Percentiles rank a stretch among this genome's conserved stretches.
phyloP scores from a whole-genome alignment of 768 basidiomycete genomes.

The Baorangia bicolor region DNA sequence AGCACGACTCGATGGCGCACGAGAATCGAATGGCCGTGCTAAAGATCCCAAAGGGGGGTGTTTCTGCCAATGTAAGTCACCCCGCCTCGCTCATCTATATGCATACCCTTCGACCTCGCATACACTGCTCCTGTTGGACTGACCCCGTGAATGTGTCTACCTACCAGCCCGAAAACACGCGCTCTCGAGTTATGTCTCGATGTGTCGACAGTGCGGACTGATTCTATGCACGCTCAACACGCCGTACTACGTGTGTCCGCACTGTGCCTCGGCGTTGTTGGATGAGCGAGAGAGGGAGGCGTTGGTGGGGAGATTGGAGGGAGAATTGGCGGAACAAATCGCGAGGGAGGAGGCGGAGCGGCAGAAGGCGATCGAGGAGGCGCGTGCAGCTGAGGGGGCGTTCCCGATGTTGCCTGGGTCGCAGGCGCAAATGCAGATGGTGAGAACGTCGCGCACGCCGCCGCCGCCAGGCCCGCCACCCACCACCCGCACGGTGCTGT shows the following conservation, averaged over 20 bases:
- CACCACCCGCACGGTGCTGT: constrained; percentile 57
- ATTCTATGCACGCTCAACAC: constrained; percentile 59
- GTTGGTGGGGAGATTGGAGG: constrained; percentile 45
- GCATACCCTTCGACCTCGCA: neutral
- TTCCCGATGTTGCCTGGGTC: constrained; percentile 52
- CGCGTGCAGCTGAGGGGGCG: constrained; percentile 51
- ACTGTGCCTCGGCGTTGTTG: constrained; percentile 45
- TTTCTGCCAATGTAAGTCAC: constrained; percentile 60
- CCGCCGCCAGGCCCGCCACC: constrained; percentile 33
- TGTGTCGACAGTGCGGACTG: constrained; percentile 60
- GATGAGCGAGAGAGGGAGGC: constrained; percentile 30
- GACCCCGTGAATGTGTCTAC: neutral
- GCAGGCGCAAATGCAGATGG: constrained; percentile 4
- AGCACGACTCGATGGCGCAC: constrained; percentile 41
- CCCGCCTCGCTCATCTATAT: neutral
- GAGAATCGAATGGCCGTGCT: constrained; percentile 31
- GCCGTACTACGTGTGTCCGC: constrained; percentile 55
- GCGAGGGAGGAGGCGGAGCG: constrained; percentile 49
- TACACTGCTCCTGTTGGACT: neutral
- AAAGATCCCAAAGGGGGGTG: constrained; percentile 65
- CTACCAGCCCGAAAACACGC: constrained; percentile 52
- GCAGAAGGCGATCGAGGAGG: constrained; percentile 46
- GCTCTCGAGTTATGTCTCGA: constrained; percentile 54
- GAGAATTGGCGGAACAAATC: constrained; percentile 42
- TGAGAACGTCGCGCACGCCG: constrained; percentile 14